Evolutionary conservation across 257 asterid species (phyloP).

Genomic region (Lavandula angustifolia): DNA sequence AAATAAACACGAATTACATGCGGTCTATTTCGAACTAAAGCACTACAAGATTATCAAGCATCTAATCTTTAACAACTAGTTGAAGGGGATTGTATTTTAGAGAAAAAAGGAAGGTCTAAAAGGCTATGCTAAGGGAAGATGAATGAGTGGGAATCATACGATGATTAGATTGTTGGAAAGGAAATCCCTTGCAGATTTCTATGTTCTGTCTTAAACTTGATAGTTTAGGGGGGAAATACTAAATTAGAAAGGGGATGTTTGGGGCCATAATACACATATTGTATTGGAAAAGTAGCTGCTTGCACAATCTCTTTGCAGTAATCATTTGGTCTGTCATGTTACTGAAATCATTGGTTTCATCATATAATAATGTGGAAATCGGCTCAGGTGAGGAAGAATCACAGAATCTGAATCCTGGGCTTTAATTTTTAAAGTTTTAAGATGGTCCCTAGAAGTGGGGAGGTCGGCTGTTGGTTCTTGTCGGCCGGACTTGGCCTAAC

Average conservation of each 20-base stretch:
- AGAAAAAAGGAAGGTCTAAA: slow-evolving; percentile 25
- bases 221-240: neutral
- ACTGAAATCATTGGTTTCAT: slow-evolving; percentile 64
- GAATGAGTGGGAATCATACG: slow-evolving; percentile 18
- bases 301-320: slow-evolving; percentile 48
- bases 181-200: slow-evolving; percentile 17
- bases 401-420: slow-evolving; percentile 51
- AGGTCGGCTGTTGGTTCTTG: slow-evolving; percentile 57
- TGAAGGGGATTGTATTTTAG: slow-evolving; percentile 21
- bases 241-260: slow-evolving; percentile 47
- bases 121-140: slow-evolving; percentile 23
- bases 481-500: slow-evolving; percentile 49
- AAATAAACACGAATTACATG: no score
- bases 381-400: slow-evolving; percentile 33
- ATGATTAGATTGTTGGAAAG: slow-evolving; percentile 38
- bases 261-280: slow-evolving; percentile 41
- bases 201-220: neutral
- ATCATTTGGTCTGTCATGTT: slow-evolving; percentile 74
- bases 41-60: slow-evolving; percentile 19
- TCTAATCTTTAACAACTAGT: slow-evolving; percentile 30
- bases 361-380: slow-evolving; percentile 36
- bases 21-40: slow-evolving; percentile 8
- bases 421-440: slow-evolving; percentile 28
- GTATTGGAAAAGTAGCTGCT: slow-evolving; percentile 41
- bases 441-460: slow-evolving; percentile 55